phyloP scores from a whole-genome alignment of 495 filamentous ascomycete species.

The Polyplosphaeria fusca region DNA sequence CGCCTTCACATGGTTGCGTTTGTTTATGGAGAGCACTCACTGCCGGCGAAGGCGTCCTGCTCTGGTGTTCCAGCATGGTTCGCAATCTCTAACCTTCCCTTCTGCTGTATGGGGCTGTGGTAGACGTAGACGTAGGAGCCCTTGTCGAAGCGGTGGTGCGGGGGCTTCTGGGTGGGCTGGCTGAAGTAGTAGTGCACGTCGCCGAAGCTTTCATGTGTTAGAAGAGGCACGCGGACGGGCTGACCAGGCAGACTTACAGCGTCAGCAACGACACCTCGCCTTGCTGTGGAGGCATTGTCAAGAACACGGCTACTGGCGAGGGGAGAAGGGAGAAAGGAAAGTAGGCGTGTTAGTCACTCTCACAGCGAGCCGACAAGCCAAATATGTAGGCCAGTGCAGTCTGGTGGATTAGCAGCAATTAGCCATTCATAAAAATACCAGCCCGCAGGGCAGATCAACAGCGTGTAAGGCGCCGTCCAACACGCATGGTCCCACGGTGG shows the following conservation, averaged over 20 bases:
- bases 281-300: constrained; percentile 63
- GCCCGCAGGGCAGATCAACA: background rate
- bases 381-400: too few species aligned
- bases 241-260: constrained; percentile 65
- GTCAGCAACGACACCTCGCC: constrained; percentile 78
- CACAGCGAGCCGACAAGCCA: too few species aligned
- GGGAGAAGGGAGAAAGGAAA: too few species aligned
- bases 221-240: background rate
- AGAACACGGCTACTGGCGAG: too few species aligned
- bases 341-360: too few species aligned
- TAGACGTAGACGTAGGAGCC: constrained; percentile 86
- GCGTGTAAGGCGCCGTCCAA: background rate
- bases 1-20: too few species aligned
- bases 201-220: constrained; percentile 61
- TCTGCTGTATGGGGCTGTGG: constrained; percentile 64
- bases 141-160: constrained; percentile 85
- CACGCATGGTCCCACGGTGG: background rate
- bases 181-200: constrained; percentile 90
- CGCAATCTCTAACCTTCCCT: constrained; percentile 76
- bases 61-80: constrained; percentile 83
- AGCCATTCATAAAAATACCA: background rate
- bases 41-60: constrained; percentile 84
- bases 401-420: background rate
- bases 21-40: constrained; percentile 47
- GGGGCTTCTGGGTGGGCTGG: constrained; percentile 63